Base-by-base conservation (phyloP, 768 basidiomycete species). In the Podaxis sp. region DNA sequence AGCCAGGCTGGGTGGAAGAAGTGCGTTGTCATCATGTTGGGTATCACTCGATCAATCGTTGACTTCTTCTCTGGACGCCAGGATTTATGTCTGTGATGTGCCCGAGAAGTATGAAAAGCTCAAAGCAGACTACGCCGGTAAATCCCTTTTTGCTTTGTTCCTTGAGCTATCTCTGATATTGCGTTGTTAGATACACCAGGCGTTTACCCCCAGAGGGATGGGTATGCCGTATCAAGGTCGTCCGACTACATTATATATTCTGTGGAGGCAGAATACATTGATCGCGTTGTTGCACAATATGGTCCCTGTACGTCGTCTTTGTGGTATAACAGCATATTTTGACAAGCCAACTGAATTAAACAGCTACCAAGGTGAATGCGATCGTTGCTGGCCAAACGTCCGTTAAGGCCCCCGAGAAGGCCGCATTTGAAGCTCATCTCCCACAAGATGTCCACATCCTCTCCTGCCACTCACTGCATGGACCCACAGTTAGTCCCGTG, bases 381-480 rank as follows among this genome's bases (percentile, higher is more conserved):
- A 86, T 96, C 49, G 96, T 99, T 28, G 87, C 94, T 0, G 97
- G 96, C 0, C 96, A 99, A 73, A 99, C 96, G 0, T 96, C 93
- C 1, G 96, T 98, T 49, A 99, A 99, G 72, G 92, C 95, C 0
- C 97, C 97, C 0, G 97, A 99, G 72, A 87, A 84, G 66, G 83
- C 74, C 1, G 96, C 97, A 0, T 99, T 97, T 69, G 97, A 99
- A 67, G 84, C 85, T 37, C 80, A 92, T 69, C 87, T 99, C 2
- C 97, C 97, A 0, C 67, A 75, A 2, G 97, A 99, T 69, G 88
- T 91, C 12, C 83, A 89, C 68, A 95, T 99, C 68, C 84, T 98
- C 51, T 97, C 95, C 0, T 85, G 94, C 60, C 97, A 99, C 76
- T 97, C 95, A 20, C 75, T 99, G 22, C 97, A 99, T 72, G 96